Base-by-base conservation (phyloP, 441 rosid genomes). In the Pelargonium australe region DNA sequence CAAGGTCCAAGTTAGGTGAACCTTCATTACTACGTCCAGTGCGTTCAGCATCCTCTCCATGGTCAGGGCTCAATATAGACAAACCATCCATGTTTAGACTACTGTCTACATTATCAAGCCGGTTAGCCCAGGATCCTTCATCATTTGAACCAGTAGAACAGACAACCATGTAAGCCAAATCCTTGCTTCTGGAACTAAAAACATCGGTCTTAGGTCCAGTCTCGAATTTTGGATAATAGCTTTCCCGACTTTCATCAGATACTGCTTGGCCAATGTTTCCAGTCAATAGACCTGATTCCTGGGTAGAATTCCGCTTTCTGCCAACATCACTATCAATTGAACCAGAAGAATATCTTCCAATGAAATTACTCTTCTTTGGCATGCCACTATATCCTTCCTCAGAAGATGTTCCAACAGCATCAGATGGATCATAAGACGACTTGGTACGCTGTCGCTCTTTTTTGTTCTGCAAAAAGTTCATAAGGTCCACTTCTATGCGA, bases 401-500 rank as follows among this genome's bases (percentile, higher is more conserved):
- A 34, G 97, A 89, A 41, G 95, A 95, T 72, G 92, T 81, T 72
- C 93, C 95, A 71, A 87, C 88, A 76, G 85, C 86, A 83, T 90
- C 99, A 80, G 86, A 85, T 14, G 90, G 89, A 62, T 92, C 98
- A 81, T 87, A 86, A 25, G 83, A 83, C 60, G 96, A 91, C 84
- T 85, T 92, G 28, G 82, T 66, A 62, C 98, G 89, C 76, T 90
- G 99, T 65, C 92, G 78, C 58, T 92, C 98, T 81, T 92, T 92
- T 87, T 92, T 95, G 79, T 72, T 88, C 85, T 95, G 99, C 84
- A 95, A 72, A 84, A 83, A 90, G 86, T 87, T 92, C 80, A 92
- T 84, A 47, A 95, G 84, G 76, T 95, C 99, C 68, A 95, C 99
- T 79, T 95, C 99, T 75, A 95, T 92, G 57, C 97, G 97, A 68